A percentile compares a stretch with the other conserved stretches of the same genome.
These are phyloP conservation scores for Polymyxa betae DNA, from an alignment of 208 protist species.

Conservation along the genomic window DNA sequence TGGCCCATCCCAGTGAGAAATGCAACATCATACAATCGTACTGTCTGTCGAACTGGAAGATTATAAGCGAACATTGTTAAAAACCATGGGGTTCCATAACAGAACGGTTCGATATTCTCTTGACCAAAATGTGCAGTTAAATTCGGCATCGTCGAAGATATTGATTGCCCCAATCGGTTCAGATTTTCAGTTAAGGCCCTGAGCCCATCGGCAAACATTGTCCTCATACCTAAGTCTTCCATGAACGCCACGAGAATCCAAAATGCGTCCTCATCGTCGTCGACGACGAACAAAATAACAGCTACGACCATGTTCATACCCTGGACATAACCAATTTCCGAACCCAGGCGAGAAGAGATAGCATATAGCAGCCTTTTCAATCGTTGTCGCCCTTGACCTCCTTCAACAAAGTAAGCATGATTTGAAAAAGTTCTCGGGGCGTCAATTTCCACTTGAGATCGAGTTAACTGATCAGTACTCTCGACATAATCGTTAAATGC, in stretches of 20 bases:
- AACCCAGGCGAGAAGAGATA: neutral
- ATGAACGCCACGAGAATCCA: constrained; percentile 69
- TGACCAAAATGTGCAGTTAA: neutral
- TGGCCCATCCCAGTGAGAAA: neutral
- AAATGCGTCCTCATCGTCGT: constrained; percentile 73
- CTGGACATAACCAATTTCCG: constrained; percentile 75
- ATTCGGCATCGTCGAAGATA: neutral
- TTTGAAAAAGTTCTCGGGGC: neutral
- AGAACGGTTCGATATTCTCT: constrained; percentile 43
- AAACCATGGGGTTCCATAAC: constrained; percentile 43
- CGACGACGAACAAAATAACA: constrained; percentile 69
- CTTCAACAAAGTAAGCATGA: neutral
- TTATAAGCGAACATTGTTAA: constrained; percentile 25
- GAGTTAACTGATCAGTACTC: neutral
- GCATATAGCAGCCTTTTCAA: neutral
- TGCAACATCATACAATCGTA: neutral
- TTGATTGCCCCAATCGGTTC: neutral
- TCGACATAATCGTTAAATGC: neutral
- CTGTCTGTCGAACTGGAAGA: neutral
- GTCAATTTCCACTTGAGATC: constrained; percentile 4
- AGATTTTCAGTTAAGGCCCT: neutral
- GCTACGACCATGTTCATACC: constrained; percentile 75
- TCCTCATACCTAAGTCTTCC: constrained; percentile 44
- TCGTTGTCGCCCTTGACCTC: neutral
- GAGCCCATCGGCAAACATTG: neutral